A percentile compares a stretch with the other conserved stretches of the same genome.
Evolutionary conservation across 805 yeast species (phyloP).

Genomic region (Saccharomyces mikatae): DNA sequence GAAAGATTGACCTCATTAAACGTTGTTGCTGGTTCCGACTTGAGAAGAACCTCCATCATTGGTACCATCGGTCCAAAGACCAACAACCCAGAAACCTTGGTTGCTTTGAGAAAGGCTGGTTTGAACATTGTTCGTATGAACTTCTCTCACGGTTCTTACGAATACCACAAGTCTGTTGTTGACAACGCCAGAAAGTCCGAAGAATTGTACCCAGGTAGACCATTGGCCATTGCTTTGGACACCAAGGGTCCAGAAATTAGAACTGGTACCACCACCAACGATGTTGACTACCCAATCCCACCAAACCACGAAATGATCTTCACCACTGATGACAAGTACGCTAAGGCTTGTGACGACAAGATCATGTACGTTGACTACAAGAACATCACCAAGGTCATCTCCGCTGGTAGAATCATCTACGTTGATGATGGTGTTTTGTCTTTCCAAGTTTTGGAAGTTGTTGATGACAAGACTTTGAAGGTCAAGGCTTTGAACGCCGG

Average conservation of each 20-base stretch:
- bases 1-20: constrained; percentile 81
- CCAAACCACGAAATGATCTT: constrained; percentile 87
- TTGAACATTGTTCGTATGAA: constrained; percentile 97
- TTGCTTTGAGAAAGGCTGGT: constrained; percentile 90
- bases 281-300: constrained; percentile 71
- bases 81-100: constrained; percentile 77
- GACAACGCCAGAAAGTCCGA: constrained; percentile 96
- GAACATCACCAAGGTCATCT: constrained; percentile 92
- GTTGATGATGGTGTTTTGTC: constrained; percentile 97
- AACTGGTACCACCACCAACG: constrained; percentile 87
- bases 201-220: constrained; percentile 86
- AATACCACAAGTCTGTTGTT: constrained; percentile 93
- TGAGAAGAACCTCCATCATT: constrained; percentile 92
- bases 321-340: constrained; percentile 81
- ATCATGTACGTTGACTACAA: constrained; percentile 88
- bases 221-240: constrained; percentile 95
- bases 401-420: constrained; percentile 81
- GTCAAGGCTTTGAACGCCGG: constrained; percentile 91
- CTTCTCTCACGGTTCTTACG: constrained; percentile 97
- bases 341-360: constrained; percentile 63
- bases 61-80: constrained; percentile 99
- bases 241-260: constrained; percentile 99
- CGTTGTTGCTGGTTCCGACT: constrained; percentile 67
- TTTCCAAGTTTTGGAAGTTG: constrained; percentile 80
- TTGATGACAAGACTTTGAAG: constrained; percentile 72